These are phyloP conservation scores for Hymenoscyphus fructigenus DNA, from an alignment of 2,329 filamentous ascomycete species.

Conservation along the genomic window DNA sequence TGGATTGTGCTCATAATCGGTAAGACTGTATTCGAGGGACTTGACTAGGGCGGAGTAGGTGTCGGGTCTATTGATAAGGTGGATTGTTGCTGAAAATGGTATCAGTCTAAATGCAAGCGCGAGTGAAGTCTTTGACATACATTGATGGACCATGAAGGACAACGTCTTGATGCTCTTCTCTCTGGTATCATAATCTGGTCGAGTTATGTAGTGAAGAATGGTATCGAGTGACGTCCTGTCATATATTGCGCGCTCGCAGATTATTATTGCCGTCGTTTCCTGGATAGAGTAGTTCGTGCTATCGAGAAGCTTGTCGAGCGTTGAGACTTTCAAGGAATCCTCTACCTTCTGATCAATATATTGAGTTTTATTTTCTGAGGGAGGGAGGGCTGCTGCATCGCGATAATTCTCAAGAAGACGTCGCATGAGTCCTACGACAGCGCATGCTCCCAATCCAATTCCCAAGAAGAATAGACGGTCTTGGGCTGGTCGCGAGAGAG, in stretches of 20 bases:
- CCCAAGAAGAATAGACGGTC: slow-evolving; percentile 32
- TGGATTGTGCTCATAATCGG: slow-evolving; percentile 49
- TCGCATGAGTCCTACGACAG: slow-evolving; percentile 57
- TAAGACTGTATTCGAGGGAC: slow-evolving; percentile 56
- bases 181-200: slow-evolving; percentile 57
- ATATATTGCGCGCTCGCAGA: slow-evolving; percentile 58
- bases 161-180: slow-evolving; percentile 57
- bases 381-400: slow-evolving; percentile 65
- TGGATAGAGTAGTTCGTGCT: slow-evolving; percentile 73
- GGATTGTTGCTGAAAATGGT: slow-evolving; percentile 21
- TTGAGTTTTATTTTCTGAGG: slow-evolving; percentile 63
- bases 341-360: slow-evolving; percentile 76
- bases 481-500: slow-evolving; percentile 30
- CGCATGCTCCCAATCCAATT: slow-evolving; percentile 52
- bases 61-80: slow-evolving; percentile 32
- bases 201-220: slow-evolving; percentile 58
- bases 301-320: slow-evolving; percentile 64
- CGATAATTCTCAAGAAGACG: slow-evolving; percentile 59
- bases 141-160: slow-evolving; percentile 52
- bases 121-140: slow-evolving; percentile 33
- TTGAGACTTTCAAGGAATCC: slow-evolving; percentile 65
- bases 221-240: slow-evolving; percentile 51
- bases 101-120: slow-evolving; percentile 29
- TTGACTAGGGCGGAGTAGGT: slow-evolving; percentile 52
- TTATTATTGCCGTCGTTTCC: slow-evolving; percentile 62